phyloP scores from a whole-genome alignment of 495 filamentous ascomycete genomes.

The Bathelium albidoporum region DNA sequence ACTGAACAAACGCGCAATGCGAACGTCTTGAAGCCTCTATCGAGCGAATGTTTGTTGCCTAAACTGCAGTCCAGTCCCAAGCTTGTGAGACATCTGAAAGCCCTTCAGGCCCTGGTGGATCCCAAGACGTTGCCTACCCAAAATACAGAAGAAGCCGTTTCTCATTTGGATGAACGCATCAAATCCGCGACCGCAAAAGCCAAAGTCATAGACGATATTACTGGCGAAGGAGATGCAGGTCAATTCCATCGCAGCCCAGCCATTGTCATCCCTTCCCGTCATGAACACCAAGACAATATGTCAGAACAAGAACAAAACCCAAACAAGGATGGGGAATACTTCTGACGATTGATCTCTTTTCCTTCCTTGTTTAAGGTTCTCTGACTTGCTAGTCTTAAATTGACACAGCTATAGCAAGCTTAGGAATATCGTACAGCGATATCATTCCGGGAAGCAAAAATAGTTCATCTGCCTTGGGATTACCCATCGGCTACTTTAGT shows the following conservation, averaged over 20 bases:
- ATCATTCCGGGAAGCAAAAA: neutral
- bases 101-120: constrained; percentile 66
- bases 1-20: neutral
- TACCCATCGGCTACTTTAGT: constrained; percentile 7
- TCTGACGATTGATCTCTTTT: neutral
- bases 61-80: constrained; percentile 48
- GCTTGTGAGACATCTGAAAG: constrained; percentile 61
- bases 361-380: neutral
- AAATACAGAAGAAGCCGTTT: constrained; percentile 76
- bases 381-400: neutral
- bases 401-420: neutral
- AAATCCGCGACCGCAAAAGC: constrained; percentile 69
- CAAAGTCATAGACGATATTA: constrained; percentile 66
- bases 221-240: constrained; percentile 42
- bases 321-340: neutral
- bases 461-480: neutral
- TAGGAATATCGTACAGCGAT: neutral
- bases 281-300: neutral
- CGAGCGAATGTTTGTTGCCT: constrained; percentile 24
- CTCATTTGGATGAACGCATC: constrained; percentile 74
- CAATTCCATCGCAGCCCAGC: neutral
- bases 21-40: neutral
- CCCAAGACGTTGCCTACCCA: constrained; percentile 63
- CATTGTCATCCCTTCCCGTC: neutral
- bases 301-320: neutral